phyloP scores from a whole-genome alignment of 352 stramenopile species.

The Phytophthora europaea region DNA sequence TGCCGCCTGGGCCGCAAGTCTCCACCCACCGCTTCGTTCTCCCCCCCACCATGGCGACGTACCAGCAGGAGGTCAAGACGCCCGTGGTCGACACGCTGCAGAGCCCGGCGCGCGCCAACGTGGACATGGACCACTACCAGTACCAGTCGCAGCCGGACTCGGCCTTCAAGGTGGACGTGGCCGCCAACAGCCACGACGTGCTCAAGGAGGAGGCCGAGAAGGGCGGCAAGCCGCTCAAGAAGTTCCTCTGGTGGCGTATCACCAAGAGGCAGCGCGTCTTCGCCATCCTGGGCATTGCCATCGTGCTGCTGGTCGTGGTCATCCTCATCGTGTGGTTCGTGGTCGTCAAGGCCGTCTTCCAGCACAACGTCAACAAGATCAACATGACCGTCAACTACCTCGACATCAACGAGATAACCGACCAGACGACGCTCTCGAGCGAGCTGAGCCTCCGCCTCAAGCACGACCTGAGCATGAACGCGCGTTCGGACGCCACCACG shows the following conservation, averaged over 20 bases:
- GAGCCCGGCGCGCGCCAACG: conserved; percentile 30
- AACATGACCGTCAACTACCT: conserved; percentile 72
- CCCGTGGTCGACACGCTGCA: conserved; percentile 38
- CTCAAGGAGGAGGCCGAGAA: conserved; percentile 41
- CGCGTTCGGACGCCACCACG: conserved; percentile 54
- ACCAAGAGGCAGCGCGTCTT: conserved; percentile 64
- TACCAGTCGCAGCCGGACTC: conserved; percentile 40
- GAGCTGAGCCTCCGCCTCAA: conserved; percentile 62
- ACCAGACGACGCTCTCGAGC: conserved; percentile 51
- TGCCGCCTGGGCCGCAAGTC: conserved; percentile 30
- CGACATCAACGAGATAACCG: conserved; percentile 64
- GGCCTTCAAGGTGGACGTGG: conserved; percentile 41
- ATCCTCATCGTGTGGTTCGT: conserved; percentile 67
- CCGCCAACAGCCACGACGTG: conserved; percentile 26
- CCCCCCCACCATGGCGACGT: conserved; percentile 24
- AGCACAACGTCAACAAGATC: conserved; percentile 70
- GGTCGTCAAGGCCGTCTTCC: conserved; percentile 66
- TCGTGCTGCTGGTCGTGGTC: conserved; percentile 55
- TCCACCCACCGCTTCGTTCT: background rate
- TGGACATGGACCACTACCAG: conserved; percentile 42
- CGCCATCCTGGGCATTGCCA: conserved; percentile 51
- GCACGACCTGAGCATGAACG: conserved; percentile 54
- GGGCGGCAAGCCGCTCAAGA: conserved; percentile 40
- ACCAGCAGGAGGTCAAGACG: conserved; percentile 39
- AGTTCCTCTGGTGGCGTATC: conserved; percentile 66